Evolutionary conservation across 306 rosid genomes (phyloP).

Genomic region (Potentilla sterilis): DNA sequence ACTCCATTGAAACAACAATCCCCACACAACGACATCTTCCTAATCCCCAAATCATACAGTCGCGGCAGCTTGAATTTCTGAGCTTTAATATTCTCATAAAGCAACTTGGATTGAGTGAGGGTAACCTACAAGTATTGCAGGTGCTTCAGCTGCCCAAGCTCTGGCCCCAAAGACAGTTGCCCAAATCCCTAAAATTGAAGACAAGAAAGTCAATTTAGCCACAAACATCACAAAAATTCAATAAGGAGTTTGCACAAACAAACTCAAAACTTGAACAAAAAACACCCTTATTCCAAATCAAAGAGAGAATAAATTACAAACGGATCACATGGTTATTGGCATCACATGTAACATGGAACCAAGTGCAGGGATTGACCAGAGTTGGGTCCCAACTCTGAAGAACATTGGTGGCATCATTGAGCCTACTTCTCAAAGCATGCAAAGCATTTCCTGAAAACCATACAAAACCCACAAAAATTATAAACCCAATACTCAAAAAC

Average conservation of each 20-base stretch:
- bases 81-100: too few species aligned
- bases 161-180: conserved; percentile 79
- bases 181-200: conserved; percentile 81
- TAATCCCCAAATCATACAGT: too few species aligned
- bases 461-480: neutral
- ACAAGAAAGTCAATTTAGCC: conserved; percentile 6
- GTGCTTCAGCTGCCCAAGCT: conserved; percentile 72
- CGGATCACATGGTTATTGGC: conserved; percentile 73
- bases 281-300: neutral
- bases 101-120: neutral
- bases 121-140: conserved; percentile 71
- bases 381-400: conserved; percentile 99
- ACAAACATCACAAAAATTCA: neutral
- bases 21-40: too few species aligned
- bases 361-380: conserved; percentile 95
- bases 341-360: conserved; percentile 95
- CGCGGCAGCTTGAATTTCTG: too few species aligned
- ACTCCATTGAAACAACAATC: too few species aligned
- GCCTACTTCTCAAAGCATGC: conserved; percentile 67
- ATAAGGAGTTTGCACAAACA: neutral
- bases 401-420: conserved; percentile 71
- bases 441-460: conserved; percentile 67
- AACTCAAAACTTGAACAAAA: neutral
- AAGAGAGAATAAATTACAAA: conserved; percentile 42
- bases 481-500: neutral